Percentiles rank a stretch among this genome's conserved stretches.
These are phyloP conservation scores for Tripterygium wilfordii DNA, from an alignment of 177 flowering plant species.

Conservation along the genomic window DNA sequence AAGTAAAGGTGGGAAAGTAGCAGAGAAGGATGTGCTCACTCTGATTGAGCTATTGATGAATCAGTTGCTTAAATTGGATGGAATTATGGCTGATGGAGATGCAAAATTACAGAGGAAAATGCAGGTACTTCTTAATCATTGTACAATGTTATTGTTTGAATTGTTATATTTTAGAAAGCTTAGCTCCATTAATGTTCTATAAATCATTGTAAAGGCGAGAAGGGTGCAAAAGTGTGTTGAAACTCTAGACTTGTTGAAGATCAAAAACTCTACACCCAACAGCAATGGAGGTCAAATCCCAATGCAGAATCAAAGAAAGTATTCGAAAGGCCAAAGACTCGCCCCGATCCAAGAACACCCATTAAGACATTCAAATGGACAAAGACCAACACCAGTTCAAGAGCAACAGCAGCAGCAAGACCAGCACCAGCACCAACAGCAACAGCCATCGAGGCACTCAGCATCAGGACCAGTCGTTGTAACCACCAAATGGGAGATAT, in stretches of 20 bases:
- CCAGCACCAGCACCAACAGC: too few species aligned
- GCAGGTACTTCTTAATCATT: conserved; percentile 70
- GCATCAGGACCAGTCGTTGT: conserved; percentile 50
- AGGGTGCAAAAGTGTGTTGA: conserved; percentile 5
- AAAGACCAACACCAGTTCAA: conserved; percentile 3
- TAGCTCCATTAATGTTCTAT: neutral
- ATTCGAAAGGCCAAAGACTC: conserved; percentile 22
- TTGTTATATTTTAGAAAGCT: too few species aligned
- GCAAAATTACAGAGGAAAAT: conserved; percentile 80
- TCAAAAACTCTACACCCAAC: neutral
- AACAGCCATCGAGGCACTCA: conserved; percentile 19
- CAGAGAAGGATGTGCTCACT: conserved; percentile 53
- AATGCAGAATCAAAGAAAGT: conserved; percentile 23
- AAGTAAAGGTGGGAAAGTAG: conserved; percentile 65
- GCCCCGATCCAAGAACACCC: conserved; percentile 15
- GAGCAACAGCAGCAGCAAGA: conserved; percentile 14
- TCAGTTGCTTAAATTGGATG: conserved; percentile 77
- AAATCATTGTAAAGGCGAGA: neutral
- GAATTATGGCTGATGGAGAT: conserved; percentile 75
- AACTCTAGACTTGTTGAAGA: conserved; percentile 1
- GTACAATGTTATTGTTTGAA: too few species aligned
- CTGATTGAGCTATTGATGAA: conserved; percentile 79
- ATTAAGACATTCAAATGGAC: conserved; percentile 23
- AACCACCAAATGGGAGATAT: conserved; percentile 92
- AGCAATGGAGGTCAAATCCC: conserved; percentile 26